Conservation (phyloP, 768 basidiomycete genomes). For the Tulasnella sp. region DNA sequence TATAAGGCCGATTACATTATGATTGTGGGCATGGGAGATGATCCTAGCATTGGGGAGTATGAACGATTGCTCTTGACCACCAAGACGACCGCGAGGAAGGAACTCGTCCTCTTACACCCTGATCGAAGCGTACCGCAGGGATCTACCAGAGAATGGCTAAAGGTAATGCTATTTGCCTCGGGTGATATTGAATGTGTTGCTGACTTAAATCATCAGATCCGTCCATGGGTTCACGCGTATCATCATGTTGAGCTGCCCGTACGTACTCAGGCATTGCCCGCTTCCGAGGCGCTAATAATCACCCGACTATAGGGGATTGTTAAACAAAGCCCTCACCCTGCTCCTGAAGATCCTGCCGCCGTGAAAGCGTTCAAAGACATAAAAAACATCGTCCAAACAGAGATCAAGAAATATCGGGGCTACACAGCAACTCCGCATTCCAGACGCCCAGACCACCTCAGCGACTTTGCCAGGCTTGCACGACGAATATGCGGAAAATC, state of each 20-base stretch:
- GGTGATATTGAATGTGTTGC: background rate
- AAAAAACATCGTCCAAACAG: conserved; percentile 86
- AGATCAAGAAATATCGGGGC: conserved; percentile 83
- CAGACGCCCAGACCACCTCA: conserved; percentile 74
- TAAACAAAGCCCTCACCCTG: conserved; percentile 53
- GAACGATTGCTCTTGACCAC: conserved; percentile 88
- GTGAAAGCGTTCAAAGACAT: conserved; percentile 85
- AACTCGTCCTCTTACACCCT: conserved; percentile 88
- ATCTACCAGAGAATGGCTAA: conserved; percentile 93
- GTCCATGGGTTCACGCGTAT: conserved; percentile 95
- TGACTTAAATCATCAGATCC: conserved; percentile 52
- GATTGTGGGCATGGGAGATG: conserved; percentile 92
- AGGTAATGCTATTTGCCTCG: conserved; percentile 47
- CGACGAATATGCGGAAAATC: conserved; percentile 87
- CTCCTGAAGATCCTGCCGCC: conserved; percentile 72
- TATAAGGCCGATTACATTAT: conserved; percentile 84
- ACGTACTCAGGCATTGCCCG: conserved; percentile 33
- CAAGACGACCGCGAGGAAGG: conserved; percentile 98
- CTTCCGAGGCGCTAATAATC: background rate
- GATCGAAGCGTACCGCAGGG: conserved; percentile 85
- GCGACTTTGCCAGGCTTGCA: conserved; percentile 90
- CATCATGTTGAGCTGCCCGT: conserved; percentile 90
- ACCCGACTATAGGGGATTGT: conserved; percentile 58
- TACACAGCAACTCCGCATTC: conserved; percentile 57
- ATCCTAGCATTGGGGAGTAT: conserved; percentile 83